Conservation (phyloP, 805 yeast genomes). For the Saccharomyces eubayanus region DNA sequence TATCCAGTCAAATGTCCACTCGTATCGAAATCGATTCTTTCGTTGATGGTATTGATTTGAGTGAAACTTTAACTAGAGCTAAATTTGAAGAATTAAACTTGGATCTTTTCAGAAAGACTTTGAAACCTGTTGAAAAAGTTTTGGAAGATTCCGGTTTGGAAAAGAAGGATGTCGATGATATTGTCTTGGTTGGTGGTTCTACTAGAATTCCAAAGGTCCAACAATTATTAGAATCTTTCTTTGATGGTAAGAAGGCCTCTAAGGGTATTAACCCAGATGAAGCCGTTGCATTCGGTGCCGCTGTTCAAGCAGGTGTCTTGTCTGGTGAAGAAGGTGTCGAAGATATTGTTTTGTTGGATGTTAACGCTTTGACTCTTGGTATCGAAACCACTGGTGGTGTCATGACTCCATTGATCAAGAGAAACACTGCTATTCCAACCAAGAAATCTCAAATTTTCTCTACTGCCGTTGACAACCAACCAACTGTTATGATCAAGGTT, state of each 20-base stretch:
- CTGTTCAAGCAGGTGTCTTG: constrained; percentile 96
- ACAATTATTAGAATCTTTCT: constrained; percentile 80
- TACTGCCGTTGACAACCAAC: constrained; percentile 94
- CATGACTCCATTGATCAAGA: constrained; percentile 89
- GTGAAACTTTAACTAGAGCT: constrained; percentile 93
- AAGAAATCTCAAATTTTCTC: constrained; percentile 92
- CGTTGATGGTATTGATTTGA: constrained; percentile 89
- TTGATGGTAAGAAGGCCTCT: constrained; percentile 91
- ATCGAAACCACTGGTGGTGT: constrained; percentile 97
- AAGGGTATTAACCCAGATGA: constrained; percentile 98
- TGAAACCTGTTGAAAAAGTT: constrained; percentile 94
- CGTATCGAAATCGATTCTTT: constrained; percentile 94
- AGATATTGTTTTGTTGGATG: constrained; percentile 83
- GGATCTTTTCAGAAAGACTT: constrained; percentile 86
- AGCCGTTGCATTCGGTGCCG: constrained; percentile 99
- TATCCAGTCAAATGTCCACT: constrained; percentile 91
- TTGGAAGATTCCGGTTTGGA: constrained; percentile 86
- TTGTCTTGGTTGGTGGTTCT: constrained; percentile 97
- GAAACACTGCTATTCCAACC: constrained; percentile 94
- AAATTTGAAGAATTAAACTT: constrained; percentile 94
- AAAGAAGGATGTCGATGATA: constrained; percentile 83
- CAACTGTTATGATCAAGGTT: constrained; percentile 88
- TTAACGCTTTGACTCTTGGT: constrained; percentile 89
- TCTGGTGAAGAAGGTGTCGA: constrained; percentile 93
- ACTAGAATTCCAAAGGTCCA: constrained; percentile 99